phyloP scores from a whole-genome alignment of 2,329 filamentous ascomycete genomes.

The Trichoderma sp. region DNA sequence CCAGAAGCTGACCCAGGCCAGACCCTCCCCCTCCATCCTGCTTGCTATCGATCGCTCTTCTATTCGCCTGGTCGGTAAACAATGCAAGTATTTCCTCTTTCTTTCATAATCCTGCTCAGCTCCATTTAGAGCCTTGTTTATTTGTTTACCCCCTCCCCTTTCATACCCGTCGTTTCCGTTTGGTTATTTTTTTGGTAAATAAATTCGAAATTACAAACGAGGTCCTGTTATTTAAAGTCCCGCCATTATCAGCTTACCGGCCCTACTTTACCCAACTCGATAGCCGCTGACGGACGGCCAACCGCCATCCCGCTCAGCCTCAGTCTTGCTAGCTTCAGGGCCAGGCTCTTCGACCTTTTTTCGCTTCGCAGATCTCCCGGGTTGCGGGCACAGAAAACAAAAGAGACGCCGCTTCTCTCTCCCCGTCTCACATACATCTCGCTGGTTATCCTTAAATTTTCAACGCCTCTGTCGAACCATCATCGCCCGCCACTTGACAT shows the following conservation, averaged over 20 bases:
- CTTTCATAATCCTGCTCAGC: neutral
- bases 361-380: neutral
- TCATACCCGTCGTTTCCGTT: neutral
- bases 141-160: neutral
- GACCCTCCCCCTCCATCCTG: neutral
- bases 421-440: neutral
- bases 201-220: neutral
- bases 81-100: neutral
- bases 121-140: neutral
- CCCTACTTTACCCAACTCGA: neutral
- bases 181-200: neutral
- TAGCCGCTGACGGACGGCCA: slow-evolving; percentile 1
- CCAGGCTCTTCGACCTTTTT: slow-evolving; percentile 18
- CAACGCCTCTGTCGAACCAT: neutral
- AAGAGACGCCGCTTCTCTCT: neutral
- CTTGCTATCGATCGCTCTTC: neutral
- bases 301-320: slow-evolving; percentile 17
- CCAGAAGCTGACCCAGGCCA: neutral
- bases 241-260: slow-evolving; percentile 1
- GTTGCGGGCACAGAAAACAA: neutral
- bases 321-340: slow-evolving; percentile 13
- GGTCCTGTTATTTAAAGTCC: neutral
- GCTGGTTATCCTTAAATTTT: neutral
- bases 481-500: neutral
- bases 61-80: neutral